Evolutionary conservation across 441 rosid genomes (phyloP).

Genomic region (Corymbia calophylla): DNA sequence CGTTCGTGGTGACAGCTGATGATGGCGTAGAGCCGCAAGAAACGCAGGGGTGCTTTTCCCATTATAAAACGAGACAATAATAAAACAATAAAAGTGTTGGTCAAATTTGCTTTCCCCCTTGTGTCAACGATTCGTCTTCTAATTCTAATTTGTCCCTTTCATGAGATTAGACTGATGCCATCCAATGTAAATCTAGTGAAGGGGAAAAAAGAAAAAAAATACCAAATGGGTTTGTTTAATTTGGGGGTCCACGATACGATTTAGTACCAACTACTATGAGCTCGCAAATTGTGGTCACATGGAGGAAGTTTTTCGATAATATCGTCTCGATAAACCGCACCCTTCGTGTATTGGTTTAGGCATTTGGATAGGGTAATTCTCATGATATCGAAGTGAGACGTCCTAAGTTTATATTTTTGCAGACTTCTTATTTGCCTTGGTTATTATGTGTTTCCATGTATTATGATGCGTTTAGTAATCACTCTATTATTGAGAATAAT

Average conservation of each 20-base stretch:
- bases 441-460: background rate
- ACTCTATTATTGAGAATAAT: no score
- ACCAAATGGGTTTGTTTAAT: background rate
- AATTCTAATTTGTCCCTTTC: background rate
- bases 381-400: no score
- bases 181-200: background rate
- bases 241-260: background rate
- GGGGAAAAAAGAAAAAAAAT: no score
- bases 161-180: background rate
- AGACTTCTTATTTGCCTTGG: background rate
- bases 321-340: background rate
- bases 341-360: background rate
- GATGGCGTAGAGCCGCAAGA: constrained; percentile 1
- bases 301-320: background rate
- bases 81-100: background rate
- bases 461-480: background rate
- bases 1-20: background rate
- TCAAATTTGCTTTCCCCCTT: background rate
- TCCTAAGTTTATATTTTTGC: background rate
- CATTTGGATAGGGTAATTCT: no score
- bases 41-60: constrained; percentile 10
- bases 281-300: background rate
- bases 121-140: background rate
- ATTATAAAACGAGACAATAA: background rate
- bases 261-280: background rate